Evolutionary conservation across 2,329 filamentous ascomycete genomes (phyloP), one percentile per base, ranked within the genome.

Genomic region (Hypoxylon sp.): DNA sequence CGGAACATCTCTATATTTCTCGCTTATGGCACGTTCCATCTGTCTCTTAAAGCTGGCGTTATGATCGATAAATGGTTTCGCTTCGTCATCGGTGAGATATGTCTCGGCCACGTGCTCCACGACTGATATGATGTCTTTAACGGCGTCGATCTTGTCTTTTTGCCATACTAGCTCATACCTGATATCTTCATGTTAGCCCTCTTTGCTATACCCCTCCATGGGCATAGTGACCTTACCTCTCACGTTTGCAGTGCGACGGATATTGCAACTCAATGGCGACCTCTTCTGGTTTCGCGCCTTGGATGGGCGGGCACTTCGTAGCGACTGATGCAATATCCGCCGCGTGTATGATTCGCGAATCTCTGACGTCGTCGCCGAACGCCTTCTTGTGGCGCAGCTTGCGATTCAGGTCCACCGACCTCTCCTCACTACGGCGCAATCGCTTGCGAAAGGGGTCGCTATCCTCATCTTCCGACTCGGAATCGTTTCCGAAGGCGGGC

Each of bases 111-210:
- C 83, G 34, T 84, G 82, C 57, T 84, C 80, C 48, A 91, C 82
- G 17, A 89, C 84, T 44, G 83, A 77, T 55, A 86, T 80, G 61
- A 91, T 91, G 54, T 90, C 88, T 59, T 87, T 81, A 20, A 89
- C 81, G 29, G 88, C 88, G 63, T 92, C 86, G 59, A 91, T 89
- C 60, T 87, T 87, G 59, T 95, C 90, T 58, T 88, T 87, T 36
- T 89, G 89, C 66, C 83, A 84, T 19, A 93, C 87, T 7, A 94
- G 81, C 63, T 92, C 83, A 66, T 90, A 91, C 61, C 86, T 79
- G 26, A 27, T 25, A 25, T n/a, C n/a, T n/a, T 41, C 19, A 56
- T n/a, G 37, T 58, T 59, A 59, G 51, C 43, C 43, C 42, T 45
- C 7, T 47, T 35, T 37, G 55, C 25, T 44, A 44, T 29, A 35